Percentiles rank a stretch among this genome's conserved stretches.
These are phyloP conservation scores for Russula brevipes DNA, from an alignment of 768 basidiomycete species.

Conservation along the genomic window DNA sequence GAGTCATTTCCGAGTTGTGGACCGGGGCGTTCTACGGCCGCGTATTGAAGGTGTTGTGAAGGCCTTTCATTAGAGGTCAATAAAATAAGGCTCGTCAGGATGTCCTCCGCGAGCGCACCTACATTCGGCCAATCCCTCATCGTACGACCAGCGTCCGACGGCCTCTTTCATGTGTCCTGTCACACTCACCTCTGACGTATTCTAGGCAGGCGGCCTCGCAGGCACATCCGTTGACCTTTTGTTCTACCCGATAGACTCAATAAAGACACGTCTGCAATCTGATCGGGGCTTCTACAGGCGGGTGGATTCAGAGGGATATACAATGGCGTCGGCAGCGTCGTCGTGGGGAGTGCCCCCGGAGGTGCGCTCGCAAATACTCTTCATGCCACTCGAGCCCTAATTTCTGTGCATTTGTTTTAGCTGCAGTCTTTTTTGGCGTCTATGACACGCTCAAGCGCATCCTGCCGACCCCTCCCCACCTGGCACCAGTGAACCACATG, in stretches of 20 bases:
- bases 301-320: constrained; percentile 92
- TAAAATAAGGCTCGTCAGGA: neutral
- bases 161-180: neutral
- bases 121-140: constrained; percentile 33
- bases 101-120: constrained; percentile 21
- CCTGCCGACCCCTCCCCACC: constrained; percentile 55
- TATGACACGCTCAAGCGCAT: constrained; percentile 83
- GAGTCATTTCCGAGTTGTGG: too few relatives aligned
- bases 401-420: constrained; percentile 38
- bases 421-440: constrained; percentile 90
- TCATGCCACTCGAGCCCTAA: neutral
- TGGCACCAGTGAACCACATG: constrained; percentile 64
- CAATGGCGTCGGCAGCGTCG: constrained; percentile 89
- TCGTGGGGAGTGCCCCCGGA: constrained; percentile 92
- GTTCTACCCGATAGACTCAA: constrained; percentile 94
- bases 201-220: constrained; percentile 81
- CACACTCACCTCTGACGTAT: neutral
- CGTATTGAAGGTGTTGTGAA: neutral
- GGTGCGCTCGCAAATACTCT: constrained; percentile 43
- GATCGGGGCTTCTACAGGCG: constrained; percentile 75
- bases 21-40: neutral
- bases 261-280: constrained; percentile 94
- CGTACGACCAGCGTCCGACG: constrained; percentile 25
- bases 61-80: neutral
- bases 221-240: constrained; percentile 91